phyloP scores from a whole-genome alignment of 108 stramenopile genomes.

The Cyclotella sp. region DNA sequence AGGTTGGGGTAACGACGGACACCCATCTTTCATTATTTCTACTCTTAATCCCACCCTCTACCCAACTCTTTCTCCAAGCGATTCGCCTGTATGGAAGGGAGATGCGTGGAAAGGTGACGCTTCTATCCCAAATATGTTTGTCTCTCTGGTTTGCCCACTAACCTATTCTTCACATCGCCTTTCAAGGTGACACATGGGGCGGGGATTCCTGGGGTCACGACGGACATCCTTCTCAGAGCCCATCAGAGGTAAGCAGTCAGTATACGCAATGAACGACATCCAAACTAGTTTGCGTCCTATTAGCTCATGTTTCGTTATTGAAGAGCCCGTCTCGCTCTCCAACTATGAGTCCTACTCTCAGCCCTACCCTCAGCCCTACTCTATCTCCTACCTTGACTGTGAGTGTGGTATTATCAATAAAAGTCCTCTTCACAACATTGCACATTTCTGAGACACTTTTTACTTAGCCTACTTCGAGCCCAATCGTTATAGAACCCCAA shows the following conservation, averaged over 20 bases:
- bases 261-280: too few species aligned
- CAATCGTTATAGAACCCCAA: neutral
- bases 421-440: neutral
- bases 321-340: neutral
- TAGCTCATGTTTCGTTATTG: too few species aligned
- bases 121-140: too few species aligned
- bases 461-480: constrained; percentile 3
- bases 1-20: too few species aligned
- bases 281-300: too few species aligned
- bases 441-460: neutral
- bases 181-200: too few species aligned
- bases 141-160: too few species aligned
- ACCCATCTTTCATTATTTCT: too few species aligned
- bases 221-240: neutral
- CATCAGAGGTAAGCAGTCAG: neutral
- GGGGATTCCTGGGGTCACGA: constrained; percentile 2
- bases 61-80: constrained; percentile 1
- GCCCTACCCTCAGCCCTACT: constrained; percentile 5
- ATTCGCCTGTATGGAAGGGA: neutral
- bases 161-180: too few species aligned
- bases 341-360: neutral
- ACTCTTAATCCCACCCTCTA: neutral
- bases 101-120: neutral
- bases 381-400: neutral
- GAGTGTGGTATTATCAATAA: neutral